These are phyloP conservation scores for Yarrowia deformans DNA, from an alignment of 805 yeast species.

Conservation along the genomic window DNA sequence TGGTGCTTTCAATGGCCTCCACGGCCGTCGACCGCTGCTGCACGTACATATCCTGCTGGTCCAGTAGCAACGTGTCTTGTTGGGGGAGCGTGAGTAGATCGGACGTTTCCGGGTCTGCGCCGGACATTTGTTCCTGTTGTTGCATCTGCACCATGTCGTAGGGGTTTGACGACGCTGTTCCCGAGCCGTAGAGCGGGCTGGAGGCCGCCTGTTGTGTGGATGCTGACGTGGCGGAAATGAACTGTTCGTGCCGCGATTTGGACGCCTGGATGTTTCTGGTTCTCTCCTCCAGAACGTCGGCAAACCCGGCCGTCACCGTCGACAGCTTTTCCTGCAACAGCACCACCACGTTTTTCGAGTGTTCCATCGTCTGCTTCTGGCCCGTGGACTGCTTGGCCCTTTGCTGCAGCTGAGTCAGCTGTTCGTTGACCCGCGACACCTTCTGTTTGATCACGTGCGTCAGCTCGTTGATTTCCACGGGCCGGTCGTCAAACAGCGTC, in stretches of 20 bases:
- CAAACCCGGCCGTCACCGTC: slow-evolving; percentile 90
- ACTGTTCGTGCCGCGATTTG: slow-evolving; percentile 82
- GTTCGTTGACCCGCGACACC: slow-evolving; percentile 78
- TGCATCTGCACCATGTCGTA: slow-evolving; percentile 43
- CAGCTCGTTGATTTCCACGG: slow-evolving; percentile 90
- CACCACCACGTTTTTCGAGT: slow-evolving; percentile 85
- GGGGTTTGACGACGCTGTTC: slow-evolving; percentile 27
- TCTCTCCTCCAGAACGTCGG: slow-evolving; percentile 84
- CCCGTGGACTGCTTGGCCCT: slow-evolving; percentile 55
- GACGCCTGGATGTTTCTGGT: slow-evolving; percentile 83
- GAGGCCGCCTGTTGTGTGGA: slow-evolving; percentile 43
- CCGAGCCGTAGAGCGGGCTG: slow-evolving; percentile 41
- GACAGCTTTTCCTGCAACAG: slow-evolving; percentile 87
- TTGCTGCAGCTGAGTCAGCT: slow-evolving; percentile 66
- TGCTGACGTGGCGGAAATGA: slow-evolving; percentile 60
- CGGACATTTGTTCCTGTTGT: slow-evolving; percentile 45
- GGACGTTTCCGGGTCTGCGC: slow-evolving; percentile 49
- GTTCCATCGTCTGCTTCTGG: slow-evolving; percentile 69
- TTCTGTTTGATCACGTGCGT: slow-evolving; percentile 86
- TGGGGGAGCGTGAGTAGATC: slow-evolving; percentile 80
- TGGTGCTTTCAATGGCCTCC: slow-evolving; percentile 95
- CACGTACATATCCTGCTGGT: slow-evolving; percentile 75
- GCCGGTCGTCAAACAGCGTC: slow-evolving; percentile 91
- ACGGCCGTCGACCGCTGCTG: slow-evolving; percentile 89
- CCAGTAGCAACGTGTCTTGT: slow-evolving; percentile 86